These are phyloP conservation scores for Naganishia vaughanmartiniae DNA, from an alignment of 768 basidiomycete species.

Conservation along the genomic window DNA sequence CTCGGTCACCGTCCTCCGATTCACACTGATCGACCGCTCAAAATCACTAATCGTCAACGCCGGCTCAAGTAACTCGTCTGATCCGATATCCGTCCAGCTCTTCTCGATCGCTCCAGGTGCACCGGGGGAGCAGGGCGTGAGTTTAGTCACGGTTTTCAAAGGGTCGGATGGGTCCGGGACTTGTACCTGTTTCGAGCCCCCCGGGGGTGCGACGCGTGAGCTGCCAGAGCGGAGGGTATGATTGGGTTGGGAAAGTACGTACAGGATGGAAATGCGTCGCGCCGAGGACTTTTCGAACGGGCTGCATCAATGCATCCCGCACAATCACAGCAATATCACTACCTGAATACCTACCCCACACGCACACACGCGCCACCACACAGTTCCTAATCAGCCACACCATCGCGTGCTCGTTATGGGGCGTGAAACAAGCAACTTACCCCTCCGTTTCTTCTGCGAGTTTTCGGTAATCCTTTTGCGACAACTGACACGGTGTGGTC, in stretches of 20 bases:
- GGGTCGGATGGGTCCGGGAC: constrained; percentile 44
- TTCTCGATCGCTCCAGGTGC: constrained; percentile 80
- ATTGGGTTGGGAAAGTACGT: constrained; percentile 52
- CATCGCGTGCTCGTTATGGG: not conserved
- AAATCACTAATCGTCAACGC: constrained; percentile 75
- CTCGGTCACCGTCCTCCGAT: constrained; percentile 81
- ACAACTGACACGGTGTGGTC: constrained; percentile 79
- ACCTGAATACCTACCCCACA: constrained; percentile 83
- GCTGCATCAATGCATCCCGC: constrained; percentile 96
- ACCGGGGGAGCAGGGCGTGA: constrained; percentile 96
- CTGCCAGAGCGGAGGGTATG: no score
- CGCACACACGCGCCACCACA: not conserved
- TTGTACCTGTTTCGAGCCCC: constrained; percentile 35
- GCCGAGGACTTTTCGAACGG: constrained; percentile 88
- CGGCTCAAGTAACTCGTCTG: constrained; percentile 87
- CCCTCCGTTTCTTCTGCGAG: constrained; percentile 87
- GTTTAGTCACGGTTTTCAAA: constrained; percentile 54
- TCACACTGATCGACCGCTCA: constrained; percentile 70
- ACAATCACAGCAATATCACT: constrained; percentile 93
- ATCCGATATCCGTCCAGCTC: constrained; percentile 80
- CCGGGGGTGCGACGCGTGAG: no score
- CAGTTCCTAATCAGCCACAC: not conserved
- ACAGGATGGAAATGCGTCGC: constrained; percentile 87
- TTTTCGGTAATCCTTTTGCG: constrained; percentile 70
- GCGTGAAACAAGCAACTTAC: constrained; percentile 48